Conservation (phyloP, 2,329 filamentous ascomycete species). For the Ramularia endophylla region DNA sequence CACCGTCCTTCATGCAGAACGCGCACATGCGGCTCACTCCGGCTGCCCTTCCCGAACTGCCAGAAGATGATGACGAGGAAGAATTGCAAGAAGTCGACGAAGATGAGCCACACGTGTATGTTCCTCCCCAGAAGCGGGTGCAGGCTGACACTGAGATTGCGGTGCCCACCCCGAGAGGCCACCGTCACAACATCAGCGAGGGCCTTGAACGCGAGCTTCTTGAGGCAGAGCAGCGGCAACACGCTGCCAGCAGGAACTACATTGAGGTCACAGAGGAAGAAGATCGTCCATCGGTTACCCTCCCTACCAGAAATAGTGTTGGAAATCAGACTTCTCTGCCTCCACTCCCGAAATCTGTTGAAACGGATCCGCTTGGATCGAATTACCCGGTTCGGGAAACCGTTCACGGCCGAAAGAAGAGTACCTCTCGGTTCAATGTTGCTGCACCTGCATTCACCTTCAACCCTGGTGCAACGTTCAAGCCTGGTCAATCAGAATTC, state of each 20-base stretch:
- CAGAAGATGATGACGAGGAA: conserved; percentile 66
- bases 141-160: conserved; percentile 45
- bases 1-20: conserved; percentile 22
- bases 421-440: conserved; percentile 71
- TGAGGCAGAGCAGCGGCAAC: conserved; percentile 70
- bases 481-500: conserved; percentile 25
- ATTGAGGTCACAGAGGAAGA: conserved; percentile 21
- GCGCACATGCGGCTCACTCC: conserved; percentile 36
- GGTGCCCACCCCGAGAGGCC: conserved; percentile 55
- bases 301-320: conserved; percentile 8
- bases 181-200: conserved; percentile 67
- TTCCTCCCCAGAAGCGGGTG: conserved; percentile 28
- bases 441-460: conserved; percentile 86
- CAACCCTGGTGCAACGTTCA: conserved; percentile 50
- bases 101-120: conserved; percentile 22
- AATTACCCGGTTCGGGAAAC: conserved; percentile 58
- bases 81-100: conserved; percentile 24
- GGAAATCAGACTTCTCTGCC: neutral
- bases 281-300: conserved; percentile 6
- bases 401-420: conserved; percentile 49
- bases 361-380: conserved; percentile 19
- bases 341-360: conserved; percentile 7
- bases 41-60: conserved; percentile 58
- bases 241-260: conserved; percentile 15
- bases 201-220: conserved; percentile 80